These are phyloP conservation scores for Trypanosoma rangeli DNA, from an alignment of 208 protist genomes.

Conservation along the genomic window DNA sequence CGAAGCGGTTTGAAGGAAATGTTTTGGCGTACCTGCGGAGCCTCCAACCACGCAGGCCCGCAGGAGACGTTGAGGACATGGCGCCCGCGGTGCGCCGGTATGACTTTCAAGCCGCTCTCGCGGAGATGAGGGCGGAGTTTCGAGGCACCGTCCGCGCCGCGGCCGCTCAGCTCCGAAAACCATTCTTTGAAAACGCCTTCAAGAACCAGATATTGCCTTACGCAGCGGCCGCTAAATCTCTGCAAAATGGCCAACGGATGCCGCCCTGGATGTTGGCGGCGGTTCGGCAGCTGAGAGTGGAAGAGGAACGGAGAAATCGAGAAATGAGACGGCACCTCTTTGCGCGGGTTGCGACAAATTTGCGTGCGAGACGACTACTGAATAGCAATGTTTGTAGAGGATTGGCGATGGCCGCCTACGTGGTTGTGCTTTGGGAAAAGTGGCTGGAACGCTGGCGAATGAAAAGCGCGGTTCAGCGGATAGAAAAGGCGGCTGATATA, in stretches of 20 bases:
- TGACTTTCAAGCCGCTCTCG: conserved; percentile 13
- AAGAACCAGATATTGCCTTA: conserved; percentile 15
- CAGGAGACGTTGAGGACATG: conserved; percentile 10
- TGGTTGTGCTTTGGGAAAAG: conserved; percentile 23
- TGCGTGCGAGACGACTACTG: conserved; percentile 19
- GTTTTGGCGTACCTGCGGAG: conserved; percentile 25
- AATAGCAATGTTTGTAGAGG: conserved; percentile 8
- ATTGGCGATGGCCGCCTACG: conserved; percentile 20
- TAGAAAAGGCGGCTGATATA: not conserved
- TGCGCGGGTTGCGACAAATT: conserved; percentile 19
- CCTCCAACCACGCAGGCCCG: conserved; percentile 4
- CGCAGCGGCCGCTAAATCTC: conserved; percentile 10
- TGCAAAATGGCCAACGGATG: conserved; percentile 4
- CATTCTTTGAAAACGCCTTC: conserved; percentile 24
- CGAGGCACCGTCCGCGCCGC: not conserved
- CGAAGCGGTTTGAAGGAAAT: conserved; percentile 15
- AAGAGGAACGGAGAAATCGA: conserved; percentile 16
- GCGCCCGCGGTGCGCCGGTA: conserved; percentile 17
- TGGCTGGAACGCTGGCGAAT: conserved; percentile 16
- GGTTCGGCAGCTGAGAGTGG: conserved; percentile 12
- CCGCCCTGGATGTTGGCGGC: conserved; percentile 5
- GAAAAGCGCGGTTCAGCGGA: not conserved
- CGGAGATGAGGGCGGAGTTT: not conserved
- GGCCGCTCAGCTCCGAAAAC: not conserved
- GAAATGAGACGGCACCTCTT: conserved; percentile 8